A percentile compares a stretch with the other conserved stretches of the same genome.
phyloP scores from a whole-genome alignment of 306 rosid species.

The Inga laurina region DNA sequence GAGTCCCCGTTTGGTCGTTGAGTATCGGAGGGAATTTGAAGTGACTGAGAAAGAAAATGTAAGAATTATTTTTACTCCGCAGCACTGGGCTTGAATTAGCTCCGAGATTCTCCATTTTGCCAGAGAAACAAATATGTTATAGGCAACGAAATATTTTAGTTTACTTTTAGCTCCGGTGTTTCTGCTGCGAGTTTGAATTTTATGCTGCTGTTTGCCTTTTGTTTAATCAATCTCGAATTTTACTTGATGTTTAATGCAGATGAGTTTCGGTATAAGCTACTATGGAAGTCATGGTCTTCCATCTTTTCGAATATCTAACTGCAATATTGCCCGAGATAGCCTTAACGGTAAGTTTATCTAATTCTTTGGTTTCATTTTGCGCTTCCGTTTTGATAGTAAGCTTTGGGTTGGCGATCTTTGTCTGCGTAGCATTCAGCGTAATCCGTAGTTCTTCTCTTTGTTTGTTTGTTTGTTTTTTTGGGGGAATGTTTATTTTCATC shows the following conservation, averaged over 20 bases:
- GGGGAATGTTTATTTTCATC: not conserved
- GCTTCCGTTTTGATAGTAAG: not conserved
- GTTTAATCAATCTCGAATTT: not conserved
- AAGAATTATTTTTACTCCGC: not conserved
- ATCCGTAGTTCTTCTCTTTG: not conserved
- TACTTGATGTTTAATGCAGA: slow-evolving; percentile 23
- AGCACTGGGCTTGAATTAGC: not conserved
- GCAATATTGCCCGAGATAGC: slow-evolving; percentile 1
- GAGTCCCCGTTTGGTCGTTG: not conserved
- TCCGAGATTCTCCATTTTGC: not conserved
- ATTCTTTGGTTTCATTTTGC: not conserved
- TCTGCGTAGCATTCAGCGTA: not conserved
- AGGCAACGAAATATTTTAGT: not conserved
- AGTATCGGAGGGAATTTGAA: not conserved
- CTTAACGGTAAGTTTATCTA: slow-evolving; percentile 23
- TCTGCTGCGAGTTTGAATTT: not conserved
- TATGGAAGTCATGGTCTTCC: slow-evolving; percentile 26
- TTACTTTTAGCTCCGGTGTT: not conserved
- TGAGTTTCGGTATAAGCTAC: slow-evolving; percentile 40
- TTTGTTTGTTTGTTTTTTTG: not conserved
- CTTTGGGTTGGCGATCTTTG: too few species aligned
- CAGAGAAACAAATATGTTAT: not conserved
- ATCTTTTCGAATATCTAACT: slow-evolving; percentile 30
- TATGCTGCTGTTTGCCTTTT: not conserved
- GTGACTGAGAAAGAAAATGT: not conserved